These are phyloP conservation scores for Filobasidium floriforme DNA, from an alignment of 768 basidiomycete species.

Conservation along the genomic window DNA sequence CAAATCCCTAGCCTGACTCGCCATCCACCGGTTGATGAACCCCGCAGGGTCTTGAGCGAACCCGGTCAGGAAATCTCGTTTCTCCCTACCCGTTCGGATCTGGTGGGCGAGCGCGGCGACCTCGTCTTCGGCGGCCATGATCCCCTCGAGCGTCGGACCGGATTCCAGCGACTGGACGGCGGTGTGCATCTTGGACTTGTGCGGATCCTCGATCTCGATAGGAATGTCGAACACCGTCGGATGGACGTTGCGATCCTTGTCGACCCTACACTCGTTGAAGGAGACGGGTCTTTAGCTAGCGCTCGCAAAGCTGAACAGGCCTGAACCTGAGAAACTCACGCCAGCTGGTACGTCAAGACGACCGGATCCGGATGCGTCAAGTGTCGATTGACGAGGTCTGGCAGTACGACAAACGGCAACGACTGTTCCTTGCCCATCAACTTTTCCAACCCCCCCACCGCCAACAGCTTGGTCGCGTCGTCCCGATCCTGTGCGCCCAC, in stretches of 20 bases:
- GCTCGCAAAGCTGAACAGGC: not conserved
- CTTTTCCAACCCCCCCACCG: slow-evolving; percentile 41
- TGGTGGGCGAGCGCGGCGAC: slow-evolving; percentile 78
- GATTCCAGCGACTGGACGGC: slow-evolving; percentile 63
- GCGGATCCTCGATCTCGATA: slow-evolving; percentile 73
- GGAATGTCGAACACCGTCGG: slow-evolving; percentile 80
- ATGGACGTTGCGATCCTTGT: slow-evolving; percentile 54
- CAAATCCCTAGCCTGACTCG: slow-evolving; percentile 83
- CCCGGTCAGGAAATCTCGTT: slow-evolving; percentile 72
- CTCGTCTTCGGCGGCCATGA: slow-evolving; percentile 78
- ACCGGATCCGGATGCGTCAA: slow-evolving; percentile 71
- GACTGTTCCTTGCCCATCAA: slow-evolving; percentile 29
- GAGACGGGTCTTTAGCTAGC: too few relatives aligned
- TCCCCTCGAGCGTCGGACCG: slow-evolving; percentile 57
- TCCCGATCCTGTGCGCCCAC: slow-evolving; percentile 58
- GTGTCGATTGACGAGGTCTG: slow-evolving; percentile 75
- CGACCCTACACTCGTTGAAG: slow-evolving; percentile 27
- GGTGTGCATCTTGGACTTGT: slow-evolving; percentile 63
- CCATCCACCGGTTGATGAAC: slow-evolving; percentile 84
- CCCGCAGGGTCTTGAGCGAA: slow-evolving; percentile 70
- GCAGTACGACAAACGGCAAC: slow-evolving; percentile 68
- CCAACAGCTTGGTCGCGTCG: slow-evolving; percentile 36
- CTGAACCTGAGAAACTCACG: slow-evolving; percentile 23
- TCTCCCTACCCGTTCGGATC: slow-evolving; percentile 75
- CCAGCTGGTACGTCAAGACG: slow-evolving; percentile 59